Conservation (phyloP, 2,329 filamentous ascomycete species). For the Penicillium digitatum region DNA sequence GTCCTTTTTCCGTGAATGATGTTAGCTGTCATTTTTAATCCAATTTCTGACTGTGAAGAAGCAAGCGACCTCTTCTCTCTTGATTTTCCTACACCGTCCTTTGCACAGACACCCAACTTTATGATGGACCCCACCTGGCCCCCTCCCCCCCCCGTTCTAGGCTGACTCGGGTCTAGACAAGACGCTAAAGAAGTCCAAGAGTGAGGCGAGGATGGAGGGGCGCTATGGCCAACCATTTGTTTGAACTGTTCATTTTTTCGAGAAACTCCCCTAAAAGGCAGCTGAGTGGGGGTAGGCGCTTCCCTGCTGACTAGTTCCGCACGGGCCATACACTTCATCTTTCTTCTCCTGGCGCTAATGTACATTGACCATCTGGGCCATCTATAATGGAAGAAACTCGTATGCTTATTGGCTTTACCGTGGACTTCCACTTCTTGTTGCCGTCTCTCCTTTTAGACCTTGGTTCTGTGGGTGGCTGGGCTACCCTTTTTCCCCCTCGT, state of each 20-base stretch:
- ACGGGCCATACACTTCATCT: conserved; percentile 10
- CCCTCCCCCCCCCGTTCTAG: not conserved
- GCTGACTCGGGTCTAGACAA: conserved; percentile 6
- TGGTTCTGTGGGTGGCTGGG: not conserved
- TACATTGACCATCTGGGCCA: conserved; percentile 5
- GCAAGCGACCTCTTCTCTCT: not conserved
- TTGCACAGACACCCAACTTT: not conserved
- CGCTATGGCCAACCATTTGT: conserved; percentile 11
- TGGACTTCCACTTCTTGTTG: not conserved
- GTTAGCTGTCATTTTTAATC: not conserved
- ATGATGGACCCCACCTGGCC: not conserved
- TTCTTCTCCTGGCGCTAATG: conserved; percentile 13
- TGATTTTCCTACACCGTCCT: conserved; percentile 4
- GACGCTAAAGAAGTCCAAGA: not conserved
- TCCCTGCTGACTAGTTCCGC: conserved; percentile 7
- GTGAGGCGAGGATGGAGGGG: conserved; percentile 13
- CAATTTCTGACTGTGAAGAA: not conserved
- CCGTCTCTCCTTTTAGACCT: not conserved
- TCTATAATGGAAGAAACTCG: not conserved
- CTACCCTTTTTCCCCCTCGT: not conserved
- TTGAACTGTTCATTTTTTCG: conserved; percentile 3
- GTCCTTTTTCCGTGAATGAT: not conserved
- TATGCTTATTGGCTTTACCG: not conserved
- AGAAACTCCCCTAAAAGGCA: not conserved
- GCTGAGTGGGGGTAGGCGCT: not conserved